Evolutionary conservation across 352 stramenopile genomes (phyloP).

Genomic region (Phytophthora pisi): DNA sequence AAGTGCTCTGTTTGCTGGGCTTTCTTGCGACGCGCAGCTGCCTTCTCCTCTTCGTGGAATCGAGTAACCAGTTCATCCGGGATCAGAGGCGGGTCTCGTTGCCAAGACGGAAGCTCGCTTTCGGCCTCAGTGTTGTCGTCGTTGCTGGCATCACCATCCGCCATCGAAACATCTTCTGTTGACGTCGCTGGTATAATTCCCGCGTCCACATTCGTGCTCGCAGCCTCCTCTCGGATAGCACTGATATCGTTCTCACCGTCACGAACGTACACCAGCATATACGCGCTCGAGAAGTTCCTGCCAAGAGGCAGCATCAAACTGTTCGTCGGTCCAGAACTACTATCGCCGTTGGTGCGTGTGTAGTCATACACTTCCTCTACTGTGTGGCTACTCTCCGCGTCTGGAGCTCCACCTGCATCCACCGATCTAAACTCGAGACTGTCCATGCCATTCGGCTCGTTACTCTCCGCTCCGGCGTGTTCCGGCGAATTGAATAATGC

Average conservation of each 20-base stretch:
- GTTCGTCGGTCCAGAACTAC: slow-evolving; percentile 26
- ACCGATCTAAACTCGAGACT: slow-evolving; percentile 50
- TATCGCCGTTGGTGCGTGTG: slow-evolving; percentile 32
- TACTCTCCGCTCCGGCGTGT: slow-evolving; percentile 23
- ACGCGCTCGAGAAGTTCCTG: slow-evolving; percentile 82
- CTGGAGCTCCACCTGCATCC: slow-evolving; percentile 26
- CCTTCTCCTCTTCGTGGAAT: slow-evolving; percentile 84
- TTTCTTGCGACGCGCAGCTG: slow-evolving; percentile 71
- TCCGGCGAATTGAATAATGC: slow-evolving; percentile 58
- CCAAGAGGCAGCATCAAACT: slow-evolving; percentile 62
- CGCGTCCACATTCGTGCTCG: background rate
- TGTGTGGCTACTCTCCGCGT: slow-evolving; percentile 15
- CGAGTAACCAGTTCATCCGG: slow-evolving; percentile 59
- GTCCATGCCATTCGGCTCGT: slow-evolving; percentile 33
- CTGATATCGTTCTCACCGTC: slow-evolving; percentile 76
- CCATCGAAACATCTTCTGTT: slow-evolving; percentile 22
- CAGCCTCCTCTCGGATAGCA: slow-evolving; percentile 46
- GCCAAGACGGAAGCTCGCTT: slow-evolving; percentile 22
- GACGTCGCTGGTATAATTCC: slow-evolving; percentile 7
- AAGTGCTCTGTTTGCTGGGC: slow-evolving; percentile 82
- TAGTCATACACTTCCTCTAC: slow-evolving; percentile 54
- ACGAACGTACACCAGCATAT: slow-evolving; percentile 90
- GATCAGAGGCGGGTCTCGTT: slow-evolving; percentile 53
- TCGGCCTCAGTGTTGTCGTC: slow-evolving; percentile 6
- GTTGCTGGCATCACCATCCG: slow-evolving; percentile 3